Base-by-base conservation (phyloP, 148 eudicot species). In the Chenopodium quinoa region DNA sequence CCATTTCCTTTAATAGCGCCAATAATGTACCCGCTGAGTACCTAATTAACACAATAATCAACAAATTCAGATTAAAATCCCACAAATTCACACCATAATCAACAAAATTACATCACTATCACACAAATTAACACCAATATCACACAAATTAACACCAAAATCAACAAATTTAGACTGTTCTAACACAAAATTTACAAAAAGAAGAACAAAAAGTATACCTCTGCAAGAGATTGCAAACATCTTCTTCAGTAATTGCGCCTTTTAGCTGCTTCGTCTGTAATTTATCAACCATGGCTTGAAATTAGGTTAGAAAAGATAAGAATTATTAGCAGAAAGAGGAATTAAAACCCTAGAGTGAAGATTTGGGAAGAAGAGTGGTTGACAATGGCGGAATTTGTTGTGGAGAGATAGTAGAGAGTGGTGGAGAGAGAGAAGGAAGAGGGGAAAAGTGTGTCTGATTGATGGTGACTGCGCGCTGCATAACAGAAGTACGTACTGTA, bases 1-100 rank as follows among this genome's bases (percentile, higher is more conserved):
- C 84, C 46, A 92, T 86, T 83, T 95, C 99, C 75, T 89, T 88
- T 37, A 95, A 84, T 83, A 95, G 75, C 5, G 91, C 79, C 27
- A 95, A 83, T 81, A 95, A 90, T 34, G 91, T 84, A 4, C 86
- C 77, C 44, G 91, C 90, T 1, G 90, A 62, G 81, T 95, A 95
- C 88, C 99, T 95, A 50, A 50, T 65, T 63, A 75, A 25, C 7
- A 6, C 32, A 32, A 6, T 20, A 2, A 20, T 47, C 25, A 29
- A 20, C 1, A 72, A 25, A 10, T 19, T 46, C 11, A 19, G 11
- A 64, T 20, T 8, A n/a, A 0, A 4, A 17, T 25, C 8, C 0
- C 44, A 37, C 44, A 37, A 37, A n/a, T 62, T 52, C 75, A 31
- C 7, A 9, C 52, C 46, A 2, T 12, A 4, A 37, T 56, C 31